These are phyloP conservation scores for Pichia sporocuriosa DNA, from an alignment of 805 yeast genomes.

Conservation along the genomic window DNA sequence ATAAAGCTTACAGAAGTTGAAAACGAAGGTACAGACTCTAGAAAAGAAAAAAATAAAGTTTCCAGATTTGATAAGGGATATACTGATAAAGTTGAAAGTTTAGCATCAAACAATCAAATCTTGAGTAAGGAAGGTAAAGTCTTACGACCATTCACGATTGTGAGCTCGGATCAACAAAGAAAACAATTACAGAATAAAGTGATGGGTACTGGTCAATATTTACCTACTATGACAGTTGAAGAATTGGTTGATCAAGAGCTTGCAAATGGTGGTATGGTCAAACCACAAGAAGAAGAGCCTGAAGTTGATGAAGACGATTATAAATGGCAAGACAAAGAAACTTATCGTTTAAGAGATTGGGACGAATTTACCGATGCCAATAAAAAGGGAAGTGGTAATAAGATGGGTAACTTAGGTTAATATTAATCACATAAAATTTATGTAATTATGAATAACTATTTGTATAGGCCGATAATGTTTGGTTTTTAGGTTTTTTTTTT, in stretches of 20 bases:
- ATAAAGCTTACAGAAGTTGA: constrained; percentile 8
- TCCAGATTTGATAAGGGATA: constrained; percentile 37
- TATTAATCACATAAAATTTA: neutral
- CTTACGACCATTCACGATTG: constrained; percentile 75
- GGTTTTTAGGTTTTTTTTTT: too few relatives aligned
- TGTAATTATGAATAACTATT: too few relatives aligned
- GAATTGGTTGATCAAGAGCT: constrained; percentile 84
- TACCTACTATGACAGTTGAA: constrained; percentile 93
- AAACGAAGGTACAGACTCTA: constrained; percentile 7
- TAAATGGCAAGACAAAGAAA: constrained; percentile 54
- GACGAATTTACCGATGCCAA: constrained; percentile 87
- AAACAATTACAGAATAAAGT: constrained; percentile 55
- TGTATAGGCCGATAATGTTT: too few relatives aligned
- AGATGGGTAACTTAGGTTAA: constrained; percentile 54
- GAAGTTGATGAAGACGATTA: constrained; percentile 53
- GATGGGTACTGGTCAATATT: constrained; percentile 82
- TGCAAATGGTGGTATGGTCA: constrained; percentile 73
- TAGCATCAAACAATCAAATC: constrained; percentile 45
- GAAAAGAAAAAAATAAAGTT: constrained; percentile 14
- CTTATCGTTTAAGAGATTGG: constrained; percentile 79
- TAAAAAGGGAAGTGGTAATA: constrained; percentile 87
- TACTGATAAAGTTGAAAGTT: constrained; percentile 42
- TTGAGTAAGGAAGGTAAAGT: constrained; percentile 72
- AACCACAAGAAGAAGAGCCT: constrained; percentile 35
- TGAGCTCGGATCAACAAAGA: constrained; percentile 40